phyloP scores from a whole-genome alignment of 345 rosid genomes.

The Noccaea caerulescens region DNA sequence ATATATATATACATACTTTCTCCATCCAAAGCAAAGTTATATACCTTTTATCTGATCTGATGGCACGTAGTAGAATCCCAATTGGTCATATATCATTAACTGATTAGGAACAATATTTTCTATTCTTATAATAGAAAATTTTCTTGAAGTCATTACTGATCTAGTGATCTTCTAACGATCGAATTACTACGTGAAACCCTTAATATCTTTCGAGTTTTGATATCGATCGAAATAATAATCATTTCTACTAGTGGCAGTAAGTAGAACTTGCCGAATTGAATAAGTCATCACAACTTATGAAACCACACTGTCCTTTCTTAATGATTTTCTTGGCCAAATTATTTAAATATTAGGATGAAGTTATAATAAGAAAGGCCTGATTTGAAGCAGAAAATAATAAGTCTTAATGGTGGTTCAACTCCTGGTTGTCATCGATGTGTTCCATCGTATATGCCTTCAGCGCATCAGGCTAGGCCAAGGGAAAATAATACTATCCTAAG shows the following conservation, averaged over 20 bases:
- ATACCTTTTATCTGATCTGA: neutral
- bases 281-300: constrained; percentile 19
- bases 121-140: constrained; percentile 3
- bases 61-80: neutral
- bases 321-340: neutral
- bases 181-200: constrained; percentile 9
- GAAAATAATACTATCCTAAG: neutral
- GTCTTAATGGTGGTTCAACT: constrained; percentile 40
- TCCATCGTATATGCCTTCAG: constrained; percentile 40
- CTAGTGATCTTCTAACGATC: neutral
- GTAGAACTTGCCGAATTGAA: constrained; percentile 4
- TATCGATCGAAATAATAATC: neutral
- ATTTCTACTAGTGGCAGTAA: constrained; percentile 2
- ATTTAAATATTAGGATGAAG: neutral
- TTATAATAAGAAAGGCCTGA: constrained; percentile 7
- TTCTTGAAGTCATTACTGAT: neutral
- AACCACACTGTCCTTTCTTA: constrained; percentile 18
- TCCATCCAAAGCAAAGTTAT: constrained; percentile 14
- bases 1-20: neutral
- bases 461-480: constrained; percentile 32
- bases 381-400: neutral
- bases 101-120: no score
- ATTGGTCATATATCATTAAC: constrained; percentile 11
- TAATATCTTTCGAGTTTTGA: constrained; percentile 6
- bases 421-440: constrained; percentile 34